Conservation (phyloP, 352 stramenopile genomes). For the Globisporangium heterothallicum region DNA sequence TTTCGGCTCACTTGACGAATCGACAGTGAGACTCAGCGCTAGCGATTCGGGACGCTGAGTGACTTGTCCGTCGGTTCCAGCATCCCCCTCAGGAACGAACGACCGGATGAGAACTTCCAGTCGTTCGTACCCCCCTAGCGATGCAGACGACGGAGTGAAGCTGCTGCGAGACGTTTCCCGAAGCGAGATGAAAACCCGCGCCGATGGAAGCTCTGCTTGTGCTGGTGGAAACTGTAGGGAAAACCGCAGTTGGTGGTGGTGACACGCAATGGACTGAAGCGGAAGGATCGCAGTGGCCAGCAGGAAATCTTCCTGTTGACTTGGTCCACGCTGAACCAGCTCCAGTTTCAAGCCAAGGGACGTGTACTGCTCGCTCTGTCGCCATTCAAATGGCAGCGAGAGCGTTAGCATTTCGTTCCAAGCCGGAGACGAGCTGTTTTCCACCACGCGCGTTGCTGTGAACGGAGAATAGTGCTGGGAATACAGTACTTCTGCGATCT, state of each 20-base stretch:
- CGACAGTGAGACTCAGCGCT: neutral
- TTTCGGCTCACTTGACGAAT: neutral
- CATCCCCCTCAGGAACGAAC: slow-evolving; percentile 4
- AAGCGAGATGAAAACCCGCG: slow-evolving; percentile 16
- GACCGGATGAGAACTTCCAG: slow-evolving; percentile 20
- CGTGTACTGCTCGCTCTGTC: slow-evolving; percentile 5
- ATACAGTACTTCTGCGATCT: slow-evolving; percentile 23
- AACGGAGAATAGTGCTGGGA: slow-evolving; percentile 53
- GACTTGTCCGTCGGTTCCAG: neutral
- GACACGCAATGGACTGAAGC: slow-evolving; percentile 15
- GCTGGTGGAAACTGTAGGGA: slow-evolving; percentile 20
- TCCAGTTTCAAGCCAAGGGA: slow-evolving; percentile 41
- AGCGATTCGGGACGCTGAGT: neutral
- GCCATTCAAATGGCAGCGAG: slow-evolving; percentile 41
- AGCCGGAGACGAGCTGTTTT: slow-evolving; percentile 21
- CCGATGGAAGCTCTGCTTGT: neutral
- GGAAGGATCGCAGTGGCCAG: slow-evolving; percentile 27
- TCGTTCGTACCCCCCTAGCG: neutral
- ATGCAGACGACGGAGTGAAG: neutral
- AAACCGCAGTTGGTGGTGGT: slow-evolving; percentile 22
- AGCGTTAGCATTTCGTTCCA: slow-evolving; percentile 75
- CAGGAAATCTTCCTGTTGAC: slow-evolving; percentile 61
- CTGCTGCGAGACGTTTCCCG: slow-evolving; percentile 9
- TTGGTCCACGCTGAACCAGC: slow-evolving; percentile 49
- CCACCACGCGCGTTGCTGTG: slow-evolving; percentile 51